Conservation (phyloP, 148 eudicot species). For the Pharnaceum exiguum region DNA sequence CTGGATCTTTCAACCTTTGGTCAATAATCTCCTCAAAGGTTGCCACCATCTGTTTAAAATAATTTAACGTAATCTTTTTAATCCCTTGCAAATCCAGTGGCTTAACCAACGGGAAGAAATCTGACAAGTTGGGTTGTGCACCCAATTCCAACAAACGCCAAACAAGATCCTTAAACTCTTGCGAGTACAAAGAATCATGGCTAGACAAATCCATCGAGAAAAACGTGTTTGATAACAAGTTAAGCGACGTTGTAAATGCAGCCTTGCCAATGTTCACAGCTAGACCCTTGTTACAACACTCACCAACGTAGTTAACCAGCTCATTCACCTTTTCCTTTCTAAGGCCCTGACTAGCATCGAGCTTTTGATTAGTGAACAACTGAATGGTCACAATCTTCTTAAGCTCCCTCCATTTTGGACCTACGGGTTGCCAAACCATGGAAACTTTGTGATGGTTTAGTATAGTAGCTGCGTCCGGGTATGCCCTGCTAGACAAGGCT, state of each 20-base stretch:
- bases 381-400: slow-evolving; percentile 17
- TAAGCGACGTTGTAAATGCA: slow-evolving; percentile 14
- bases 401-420: slow-evolving; percentile 17
- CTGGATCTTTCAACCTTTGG: slow-evolving; percentile 1
- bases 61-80: neutral
- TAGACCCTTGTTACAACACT: neutral
- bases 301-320: neutral
- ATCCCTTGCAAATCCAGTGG: slow-evolving; percentile 19
- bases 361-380: slow-evolving; percentile 8
- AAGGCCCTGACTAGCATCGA: slow-evolving; percentile 14
- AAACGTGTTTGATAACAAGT: slow-evolving; percentile 22
- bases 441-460: slow-evolving; percentile 9
- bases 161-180: slow-evolving; percentile 22
- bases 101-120: slow-evolving; percentile 18
- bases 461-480: neutral
- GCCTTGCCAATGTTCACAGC: slow-evolving; percentile 24
- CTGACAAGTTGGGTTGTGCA: slow-evolving; percentile 22
- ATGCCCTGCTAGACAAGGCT: slow-evolving; percentile 9
- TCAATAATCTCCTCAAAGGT: slow-evolving; percentile 24
- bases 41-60: neutral
- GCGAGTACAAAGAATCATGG: neutral
- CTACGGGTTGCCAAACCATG: slow-evolving; percentile 16
- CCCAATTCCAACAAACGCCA: slow-evolving; percentile 4
- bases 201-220: slow-evolving; percentile 19
- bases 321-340: slow-evolving; percentile 19